Evolutionary conservation across 1,139 yeast species (phyloP), one percentile per base, ranked within the genome.

Genomic region (Geotrichum carabidarum): DNA sequence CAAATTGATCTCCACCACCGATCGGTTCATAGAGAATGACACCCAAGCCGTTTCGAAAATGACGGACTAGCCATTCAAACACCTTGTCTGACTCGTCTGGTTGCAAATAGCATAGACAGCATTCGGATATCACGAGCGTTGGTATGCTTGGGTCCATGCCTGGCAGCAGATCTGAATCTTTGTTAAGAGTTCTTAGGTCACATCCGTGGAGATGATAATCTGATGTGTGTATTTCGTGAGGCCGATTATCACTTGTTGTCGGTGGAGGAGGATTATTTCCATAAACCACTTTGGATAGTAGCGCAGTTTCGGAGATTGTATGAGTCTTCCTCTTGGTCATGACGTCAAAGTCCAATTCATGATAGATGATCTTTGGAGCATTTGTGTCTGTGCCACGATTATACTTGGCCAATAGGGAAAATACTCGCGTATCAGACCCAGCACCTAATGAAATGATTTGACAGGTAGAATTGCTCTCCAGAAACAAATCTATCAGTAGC

Each of bases 341-440:
- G 31, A 77, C 82, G 1, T 78, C 75, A 64, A 87, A 91, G 68
- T 93, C 99, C 27, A 89, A 66, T 67, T 93, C 99, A 53, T 84
- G 76, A 65, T 82, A 85, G 2, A 69, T 67, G 41, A 84, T 60
- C 35, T 63, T 50, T 17, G 59, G 50, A 36, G 46, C 51, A 43
- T 36, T 48, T 8, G 9, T 35, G 32, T 17, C 15, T n/a, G 32
- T 31, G 17, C 50, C 44, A n/a, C 51, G 49, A 8, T 44, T 35
- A 34, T 53, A 41, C 6, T 58, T 32, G 1, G 54, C 62, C 47
- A 86, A 67, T 2, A 82, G 56, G 5, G 74, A 68, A 64, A 88
- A 87, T 6, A 80, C 77, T 57, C 98, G 71, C 1, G 97, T 83
- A 68, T 93, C 99, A n/a, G 95, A 86, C 0, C 99, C 99, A n/a